Conservation (phyloP, 345 rosid species). For the Aquilaria yunnanensis region DNA sequence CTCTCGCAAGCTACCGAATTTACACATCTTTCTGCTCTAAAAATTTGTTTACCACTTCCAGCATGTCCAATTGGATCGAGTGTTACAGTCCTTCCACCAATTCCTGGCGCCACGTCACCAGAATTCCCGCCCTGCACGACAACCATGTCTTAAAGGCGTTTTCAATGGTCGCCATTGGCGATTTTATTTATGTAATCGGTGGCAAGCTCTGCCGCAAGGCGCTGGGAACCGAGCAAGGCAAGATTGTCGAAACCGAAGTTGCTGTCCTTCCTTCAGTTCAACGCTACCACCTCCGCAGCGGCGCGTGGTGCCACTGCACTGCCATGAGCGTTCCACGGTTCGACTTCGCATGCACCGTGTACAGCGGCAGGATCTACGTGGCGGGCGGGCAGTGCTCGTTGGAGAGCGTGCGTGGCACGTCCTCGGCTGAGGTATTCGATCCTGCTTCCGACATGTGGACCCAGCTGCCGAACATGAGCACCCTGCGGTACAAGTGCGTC, state of each 20-base stretch:
- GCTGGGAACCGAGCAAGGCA: conserved; percentile 7
- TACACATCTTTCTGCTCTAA: conserved; percentile 31
- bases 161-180: conserved; percentile 31
- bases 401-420: conserved; percentile 16
- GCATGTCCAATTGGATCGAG: conserved; percentile 37
- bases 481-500: conserved; percentile 37
- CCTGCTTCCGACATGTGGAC: conserved; percentile 26
- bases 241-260: conserved; percentile 14
- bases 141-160: conserved; percentile 38
- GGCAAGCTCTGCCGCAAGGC: conserved; percentile 25
- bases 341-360: conserved; percentile 34
- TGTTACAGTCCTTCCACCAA: conserved; percentile 29
- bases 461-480: conserved; percentile 25
- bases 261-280: conserved; percentile 21
- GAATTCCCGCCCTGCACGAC: conserved; percentile 22
- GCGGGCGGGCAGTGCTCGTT: conserved; percentile 37
- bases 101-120: conserved; percentile 26
- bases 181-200: conserved; percentile 35
- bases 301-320: conserved; percentile 28
- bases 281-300: conserved; percentile 16
- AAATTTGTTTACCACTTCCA: conserved; percentile 9
- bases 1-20: conserved; percentile 12
- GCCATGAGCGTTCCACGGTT: conserved; percentile 23
- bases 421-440: conserved; percentile 32
- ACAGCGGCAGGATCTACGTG: conserved; percentile 29